Conservation (phyloP, 495 filamentous ascomycete species). For the Penicillium silybi region DNA sequence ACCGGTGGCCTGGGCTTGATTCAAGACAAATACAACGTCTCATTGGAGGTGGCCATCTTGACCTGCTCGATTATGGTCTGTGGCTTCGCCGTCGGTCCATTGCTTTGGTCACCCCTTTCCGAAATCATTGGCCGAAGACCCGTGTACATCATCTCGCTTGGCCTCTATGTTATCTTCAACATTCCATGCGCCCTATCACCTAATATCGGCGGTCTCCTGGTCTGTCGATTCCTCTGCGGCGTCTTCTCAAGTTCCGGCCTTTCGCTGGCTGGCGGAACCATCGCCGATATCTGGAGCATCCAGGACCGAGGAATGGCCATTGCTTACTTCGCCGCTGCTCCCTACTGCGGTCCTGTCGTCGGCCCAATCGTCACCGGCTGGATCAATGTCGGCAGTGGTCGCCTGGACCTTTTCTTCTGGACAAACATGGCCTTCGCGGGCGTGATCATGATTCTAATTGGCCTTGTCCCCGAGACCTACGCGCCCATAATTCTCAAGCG, state of each 20-base stretch:
- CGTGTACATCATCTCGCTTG: slow-evolving; percentile 51
- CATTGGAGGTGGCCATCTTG: slow-evolving; percentile 60
- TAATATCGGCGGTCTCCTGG: slow-evolving; percentile 52
- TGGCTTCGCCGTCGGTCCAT: slow-evolving; percentile 48
- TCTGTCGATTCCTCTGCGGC: slow-evolving; percentile 56
- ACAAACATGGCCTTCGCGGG: slow-evolving; percentile 34
- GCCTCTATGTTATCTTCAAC: slow-evolving; percentile 53
- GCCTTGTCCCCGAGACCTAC: slow-evolving; percentile 60
- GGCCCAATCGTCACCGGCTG: slow-evolving; percentile 59
- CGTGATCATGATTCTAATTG: slow-evolving; percentile 45
- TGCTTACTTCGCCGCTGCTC: slow-evolving; percentile 50
- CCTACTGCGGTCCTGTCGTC: slow-evolving; percentile 52
- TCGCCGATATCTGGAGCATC: slow-evolving; percentile 59
- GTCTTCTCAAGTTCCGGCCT: slow-evolving; percentile 58
- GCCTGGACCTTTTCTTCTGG: slow-evolving; percentile 55
- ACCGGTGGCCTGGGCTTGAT: slow-evolving; percentile 62
- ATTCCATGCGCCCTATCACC: slow-evolving; percentile 54
- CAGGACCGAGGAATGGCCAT: slow-evolving; percentile 59
- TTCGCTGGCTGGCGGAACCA: slow-evolving; percentile 57
- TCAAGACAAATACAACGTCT: slow-evolving; percentile 55
- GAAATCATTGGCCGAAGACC: slow-evolving; percentile 68
- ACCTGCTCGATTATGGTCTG: slow-evolving; percentile 39
- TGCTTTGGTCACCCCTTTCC: slow-evolving; percentile 62
- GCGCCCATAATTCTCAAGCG: slow-evolving; percentile 55
- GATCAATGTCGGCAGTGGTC: slow-evolving; percentile 48